Conservation (phyloP, 805 yeast genomes). For the Candida loeiensis region DNA sequence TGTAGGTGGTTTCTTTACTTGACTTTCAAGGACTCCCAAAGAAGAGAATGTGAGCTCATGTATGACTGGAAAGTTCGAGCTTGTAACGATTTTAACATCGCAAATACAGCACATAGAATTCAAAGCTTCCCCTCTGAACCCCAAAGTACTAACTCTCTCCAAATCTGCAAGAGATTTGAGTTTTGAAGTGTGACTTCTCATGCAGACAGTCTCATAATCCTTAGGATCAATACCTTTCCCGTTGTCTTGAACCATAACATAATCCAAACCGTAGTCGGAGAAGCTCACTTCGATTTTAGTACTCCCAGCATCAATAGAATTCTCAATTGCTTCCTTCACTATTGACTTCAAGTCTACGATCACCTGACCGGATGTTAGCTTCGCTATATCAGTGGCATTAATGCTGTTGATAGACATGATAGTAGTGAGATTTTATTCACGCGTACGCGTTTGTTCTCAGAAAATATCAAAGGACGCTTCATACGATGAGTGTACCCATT, state of each 20-base stretch:
- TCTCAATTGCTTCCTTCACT: slow-evolving; percentile 83
- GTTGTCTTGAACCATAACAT: slow-evolving; percentile 64
- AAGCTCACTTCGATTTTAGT: slow-evolving; percentile 64
- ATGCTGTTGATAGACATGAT: slow-evolving; percentile 8
- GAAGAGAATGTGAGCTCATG: slow-evolving; percentile 49
- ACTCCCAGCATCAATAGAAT: slow-evolving; percentile 77
- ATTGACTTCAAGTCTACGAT: slow-evolving; percentile 74
- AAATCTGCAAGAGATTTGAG: slow-evolving; percentile 55
- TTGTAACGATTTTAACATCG: slow-evolving; percentile 48
- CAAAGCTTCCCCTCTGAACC: slow-evolving; percentile 81
- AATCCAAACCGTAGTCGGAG: slow-evolving; percentile 68
- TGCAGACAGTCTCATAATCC: slow-evolving; percentile 53
- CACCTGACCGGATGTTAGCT: slow-evolving; percentile 90
- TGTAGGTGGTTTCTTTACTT: slow-evolving; percentile 45
- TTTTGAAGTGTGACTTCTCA: slow-evolving; percentile 69
- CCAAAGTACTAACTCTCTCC: slow-evolving; percentile 49
- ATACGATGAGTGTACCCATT: slow-evolving; percentile 10
- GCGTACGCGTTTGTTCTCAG: neutral
- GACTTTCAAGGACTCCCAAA: slow-evolving; percentile 46
- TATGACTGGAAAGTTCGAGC: slow-evolving; percentile 57
- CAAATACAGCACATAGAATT: slow-evolving; percentile 61
- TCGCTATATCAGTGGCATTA: slow-evolving; percentile 52
- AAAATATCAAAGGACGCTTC: neutral
- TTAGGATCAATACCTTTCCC: slow-evolving; percentile 58
- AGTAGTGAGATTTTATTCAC: neutral